Evolutionary conservation across 108 stramenopile species (phyloP), one percentile per base, ranked within the genome.

Genomic region (Discostella stelligeroides): DNA sequence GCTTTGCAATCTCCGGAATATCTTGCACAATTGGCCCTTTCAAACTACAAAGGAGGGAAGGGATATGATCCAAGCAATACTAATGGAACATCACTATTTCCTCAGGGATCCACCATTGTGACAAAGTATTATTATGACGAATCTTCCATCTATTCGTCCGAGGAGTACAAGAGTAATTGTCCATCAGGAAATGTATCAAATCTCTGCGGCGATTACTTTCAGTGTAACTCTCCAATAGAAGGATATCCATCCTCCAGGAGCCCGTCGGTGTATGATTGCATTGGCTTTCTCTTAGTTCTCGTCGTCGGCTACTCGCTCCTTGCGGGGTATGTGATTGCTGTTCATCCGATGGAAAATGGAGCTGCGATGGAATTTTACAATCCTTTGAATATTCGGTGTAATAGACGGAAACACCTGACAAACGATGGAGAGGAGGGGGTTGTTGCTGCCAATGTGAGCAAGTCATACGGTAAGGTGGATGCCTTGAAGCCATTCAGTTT

Each of bases 291-390:
- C 4, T 23, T 72, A 42, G 42, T 66, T 10, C 67, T 84, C 34
- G 29, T 74, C n/a, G 60, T 80, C 23, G 39, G 84, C 2, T 87
- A 87, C 45, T 58, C 62, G 23, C 12, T 84, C 27, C 37, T 82
- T 25, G 86, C 83, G 11, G 72, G 65, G 3, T 87, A 87, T 59
- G 65, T 68, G 30, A 48, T 61, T n/a, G 64, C 66, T 37, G 81
- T 87, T 3, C 63, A 82, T 34, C 69, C 78, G n/a, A 54, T 69
- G 63, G 76, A 66, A 4, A 87, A 87, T 70, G 86, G 86, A 7
- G 43, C 75, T n/a, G 66, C 77, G 9, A 62, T 75, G 51, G 60
- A 60, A 40, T 82, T 72, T 27, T 87, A 82, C 43, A 82, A 76
- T 50, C 54, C 60, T 13, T 49, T 87, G 2, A 13, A 45, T 27